A percentile compares a stretch with the other conserved stretches of the same genome.
These are phyloP conservation scores for Aspergillus hiratsukae DNA, from an alignment of 2,329 filamentous ascomycete species.

Conservation along the genomic window DNA sequence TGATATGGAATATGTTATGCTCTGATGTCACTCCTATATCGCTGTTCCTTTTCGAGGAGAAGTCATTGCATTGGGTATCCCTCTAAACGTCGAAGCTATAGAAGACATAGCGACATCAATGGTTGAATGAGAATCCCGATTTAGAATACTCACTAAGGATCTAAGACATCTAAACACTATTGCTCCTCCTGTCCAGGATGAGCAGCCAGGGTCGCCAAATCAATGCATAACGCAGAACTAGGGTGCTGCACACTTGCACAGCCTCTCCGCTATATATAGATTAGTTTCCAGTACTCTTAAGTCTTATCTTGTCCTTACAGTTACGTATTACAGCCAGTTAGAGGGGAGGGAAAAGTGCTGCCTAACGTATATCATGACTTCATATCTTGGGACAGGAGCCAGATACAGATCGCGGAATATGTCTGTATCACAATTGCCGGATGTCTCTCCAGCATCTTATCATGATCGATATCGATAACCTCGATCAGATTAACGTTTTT, in stretches of 20 bases:
- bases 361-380: not conserved
- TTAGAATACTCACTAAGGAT: not conserved
- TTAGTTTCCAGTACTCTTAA: not conserved
- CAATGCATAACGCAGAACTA: not conserved
- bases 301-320: not conserved
- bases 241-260: conserved; percentile 3
- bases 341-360: conserved; percentile 12
- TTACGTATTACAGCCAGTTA: conserved; percentile 4
- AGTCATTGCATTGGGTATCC: not conserved
- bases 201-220: not conserved
- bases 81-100: not conserved
- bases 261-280: conserved; percentile 14
- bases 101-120: not conserved
- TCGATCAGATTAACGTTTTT: not conserved
- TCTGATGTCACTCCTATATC: not conserved
- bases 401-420: not conserved
- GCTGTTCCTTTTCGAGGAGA: not conserved
- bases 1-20: not conserved
- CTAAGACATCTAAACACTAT: not conserved
- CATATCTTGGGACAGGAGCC: not conserved
- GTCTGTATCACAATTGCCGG: not conserved
- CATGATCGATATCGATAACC: not conserved
- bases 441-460: not conserved
- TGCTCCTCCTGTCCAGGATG: not conserved
- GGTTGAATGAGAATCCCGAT: not conserved